Percentiles rank a stretch among this genome's conserved stretches.
phyloP scores from a whole-genome alignment of 202 grass and related monocot species.

The Elaeis oleifera region DNA sequence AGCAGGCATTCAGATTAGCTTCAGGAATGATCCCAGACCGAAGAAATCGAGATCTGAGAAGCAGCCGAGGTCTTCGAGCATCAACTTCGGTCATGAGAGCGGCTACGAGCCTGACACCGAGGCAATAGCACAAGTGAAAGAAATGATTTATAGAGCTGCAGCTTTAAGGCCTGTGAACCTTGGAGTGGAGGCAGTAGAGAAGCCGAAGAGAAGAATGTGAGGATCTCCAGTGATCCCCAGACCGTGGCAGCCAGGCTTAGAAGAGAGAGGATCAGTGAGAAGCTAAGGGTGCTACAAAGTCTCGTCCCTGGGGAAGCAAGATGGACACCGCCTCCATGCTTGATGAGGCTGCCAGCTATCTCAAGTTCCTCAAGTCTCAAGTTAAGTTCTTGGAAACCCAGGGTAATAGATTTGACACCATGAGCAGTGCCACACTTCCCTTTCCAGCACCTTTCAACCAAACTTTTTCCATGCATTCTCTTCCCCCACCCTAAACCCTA shows the following conservation, averaged over 20 bases:
- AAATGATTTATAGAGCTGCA: constrained; percentile 15
- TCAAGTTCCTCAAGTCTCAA: constrained; percentile 20
- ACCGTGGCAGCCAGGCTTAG: constrained; percentile 15
- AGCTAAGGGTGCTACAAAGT: constrained; percentile 10
- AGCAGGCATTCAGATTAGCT: constrained; percentile 22
- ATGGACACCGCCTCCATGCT: constrained; percentile 17
- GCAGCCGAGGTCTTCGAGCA: background rate
- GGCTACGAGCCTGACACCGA: constrained; percentile 10
- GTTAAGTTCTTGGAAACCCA: constrained; percentile 12
- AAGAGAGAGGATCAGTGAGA: constrained; percentile 12
- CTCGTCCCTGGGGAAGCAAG: constrained; percentile 13
- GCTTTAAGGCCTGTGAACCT: constrained; percentile 7
- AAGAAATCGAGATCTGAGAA: constrained; percentile 20
- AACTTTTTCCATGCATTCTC: background rate
- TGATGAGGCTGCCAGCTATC: constrained; percentile 16
- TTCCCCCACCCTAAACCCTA: constrained; percentile 4
- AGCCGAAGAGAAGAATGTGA: constrained; percentile 19
- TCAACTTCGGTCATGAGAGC: background rate
- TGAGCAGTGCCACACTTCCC: background rate
- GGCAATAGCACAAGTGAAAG: constrained; percentile 13
- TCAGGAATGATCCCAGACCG: constrained; percentile 12
- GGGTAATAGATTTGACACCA: background rate
- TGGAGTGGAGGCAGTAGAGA: background rate
- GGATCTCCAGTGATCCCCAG: constrained; percentile 18
- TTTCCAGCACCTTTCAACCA: constrained; percentile 8